Base-by-base conservation (phyloP, 345 rosid species). In the Abelmoschus esculentus region DNA sequence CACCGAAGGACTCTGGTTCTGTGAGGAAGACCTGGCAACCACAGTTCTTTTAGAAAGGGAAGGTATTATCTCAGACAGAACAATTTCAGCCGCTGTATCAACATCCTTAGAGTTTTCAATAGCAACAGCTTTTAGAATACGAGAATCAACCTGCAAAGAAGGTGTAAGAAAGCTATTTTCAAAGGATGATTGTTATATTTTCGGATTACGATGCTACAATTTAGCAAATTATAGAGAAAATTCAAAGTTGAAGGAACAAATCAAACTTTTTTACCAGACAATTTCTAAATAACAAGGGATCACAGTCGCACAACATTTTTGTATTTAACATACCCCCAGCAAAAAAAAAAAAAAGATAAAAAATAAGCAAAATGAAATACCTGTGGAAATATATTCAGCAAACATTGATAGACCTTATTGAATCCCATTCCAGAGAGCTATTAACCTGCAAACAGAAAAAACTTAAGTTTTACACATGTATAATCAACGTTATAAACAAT, bases 71-170 rank as follows among this genome's bases (percentile, higher is more conserved):
- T 92, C 97, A 0, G 89, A 73, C 10, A 96, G 83, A 80, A 96
- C 88, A 57, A 78, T 73, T 74, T 88, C 92, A 0, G 83, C 99
- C 34, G 98, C 99, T 3, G 78, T 72, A 77, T 90, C 79, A 4
- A 79, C 81, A 73, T 92, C 93, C 71, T 86, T 84, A 10, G 86
- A 66, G 73, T 96, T 86, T 75, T 92, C 96, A 74, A 89, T 85
- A 47, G 99, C 97, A 77, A 89, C 90, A 81, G 98, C 97, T 85
- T 82, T 92, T 65, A 96, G 69, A 56, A 90, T 29, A 47, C 98
- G 90, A 6, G 78, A 32, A 81, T 96, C 99, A 72, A 92, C 76
- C 99, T 96, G 83, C 3, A 12, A 26, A 62, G 6, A 14, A 66
- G 15, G n/a, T 8, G 42, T 15, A 28, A 28, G 2, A 28, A 64